Conservation (phyloP, 352 stramenopile genomes). For the Globisporangium cederbergense region DNA sequence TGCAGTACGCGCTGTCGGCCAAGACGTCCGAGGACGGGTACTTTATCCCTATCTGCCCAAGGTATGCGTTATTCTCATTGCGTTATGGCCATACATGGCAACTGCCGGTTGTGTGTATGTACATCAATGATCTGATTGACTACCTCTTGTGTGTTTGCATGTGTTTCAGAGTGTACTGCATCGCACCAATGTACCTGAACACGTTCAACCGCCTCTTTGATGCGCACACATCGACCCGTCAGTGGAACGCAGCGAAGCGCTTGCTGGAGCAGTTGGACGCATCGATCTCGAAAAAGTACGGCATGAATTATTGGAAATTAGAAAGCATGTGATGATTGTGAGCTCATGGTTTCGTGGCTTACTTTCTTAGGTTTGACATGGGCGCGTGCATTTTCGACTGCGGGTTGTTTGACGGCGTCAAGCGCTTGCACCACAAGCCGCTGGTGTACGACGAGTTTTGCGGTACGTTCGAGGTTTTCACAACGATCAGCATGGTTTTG, state of each 20-base stretch:
- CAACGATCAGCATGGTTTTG: too few species aligned
- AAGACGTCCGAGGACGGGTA: conserved; percentile 81
- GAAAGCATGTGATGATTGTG: neutral
- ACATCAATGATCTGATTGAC: neutral
- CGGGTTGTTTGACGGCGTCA: conserved; percentile 81
- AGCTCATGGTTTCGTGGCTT: neutral
- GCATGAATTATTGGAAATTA: neutral
- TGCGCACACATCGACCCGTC: conserved; percentile 45
- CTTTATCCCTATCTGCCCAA: conserved; percentile 75
- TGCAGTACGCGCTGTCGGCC: conserved; percentile 73
- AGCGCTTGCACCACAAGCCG: conserved; percentile 75
- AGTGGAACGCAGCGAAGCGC: conserved; percentile 74
- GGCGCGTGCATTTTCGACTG: conserved; percentile 85
- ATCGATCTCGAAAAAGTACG: conserved; percentile 61
- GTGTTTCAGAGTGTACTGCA: conserved; percentile 62
- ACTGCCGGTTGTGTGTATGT: neutral
- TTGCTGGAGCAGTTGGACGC: conserved; percentile 65
- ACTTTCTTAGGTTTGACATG: conserved; percentile 54
- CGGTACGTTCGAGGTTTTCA: conserved; percentile 31
- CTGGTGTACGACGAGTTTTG: conserved; percentile 86
- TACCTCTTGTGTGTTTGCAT: conserved; percentile 2
- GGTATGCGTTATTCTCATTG: conserved; percentile 26
- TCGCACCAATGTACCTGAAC: conserved; percentile 75
- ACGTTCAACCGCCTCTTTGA: conserved; percentile 75
- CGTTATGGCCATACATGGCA: neutral